Base-by-base conservation (phyloP, 2,329 filamentous ascomycete species). In the Verticillium klebahnii region DNA sequence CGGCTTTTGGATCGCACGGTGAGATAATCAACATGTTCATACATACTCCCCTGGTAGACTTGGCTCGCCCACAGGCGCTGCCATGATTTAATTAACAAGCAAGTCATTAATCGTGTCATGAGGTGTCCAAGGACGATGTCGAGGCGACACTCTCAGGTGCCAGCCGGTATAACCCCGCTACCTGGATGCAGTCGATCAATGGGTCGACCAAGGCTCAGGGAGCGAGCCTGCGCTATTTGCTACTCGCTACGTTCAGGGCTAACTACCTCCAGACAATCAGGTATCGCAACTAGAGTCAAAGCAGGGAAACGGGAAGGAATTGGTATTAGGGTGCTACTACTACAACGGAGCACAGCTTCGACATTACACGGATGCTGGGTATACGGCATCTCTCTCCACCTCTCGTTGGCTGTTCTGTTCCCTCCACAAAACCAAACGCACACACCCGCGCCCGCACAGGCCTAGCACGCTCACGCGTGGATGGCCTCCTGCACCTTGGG, bases 401-500 rank as follows among this genome's bases (percentile, higher is more conserved):
- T 52, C 45, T 14, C 45, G 3, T 23, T 9, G 8, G 19, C 5
- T 5, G 19, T 25, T 9, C 23, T 52, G 45, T 52, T 19, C 45
- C 45, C 45, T 29, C 2, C 23, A 52, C 23, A 6, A 19, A 14
- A 52, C 45, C 9, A 8, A 29, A 52, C 45, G 9, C n/a, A 11
- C 19, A 23, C 45, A 19, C 45, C 17, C 45, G 8, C 19, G 12
- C 45, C 9, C 4, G 19, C 45, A 25, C 45, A 32, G 6, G 5
- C 29, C 31, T 17, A 17, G 7, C 29, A n/a, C 54, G 17, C 31
- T 66, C 66, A 86, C n/a, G 83, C 84, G 69, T 90, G 88, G 63
- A 95, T 91, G 25, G 90, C 88, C 69, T 90, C 80, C 77, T 95
- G 91, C 4, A 96, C 89, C 65, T 90, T 85, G 8, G 93, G 93